Base-by-base conservation (phyloP, 2,329 filamentous ascomycete genomes). In the Drechslerella stenobrocha region DNA sequence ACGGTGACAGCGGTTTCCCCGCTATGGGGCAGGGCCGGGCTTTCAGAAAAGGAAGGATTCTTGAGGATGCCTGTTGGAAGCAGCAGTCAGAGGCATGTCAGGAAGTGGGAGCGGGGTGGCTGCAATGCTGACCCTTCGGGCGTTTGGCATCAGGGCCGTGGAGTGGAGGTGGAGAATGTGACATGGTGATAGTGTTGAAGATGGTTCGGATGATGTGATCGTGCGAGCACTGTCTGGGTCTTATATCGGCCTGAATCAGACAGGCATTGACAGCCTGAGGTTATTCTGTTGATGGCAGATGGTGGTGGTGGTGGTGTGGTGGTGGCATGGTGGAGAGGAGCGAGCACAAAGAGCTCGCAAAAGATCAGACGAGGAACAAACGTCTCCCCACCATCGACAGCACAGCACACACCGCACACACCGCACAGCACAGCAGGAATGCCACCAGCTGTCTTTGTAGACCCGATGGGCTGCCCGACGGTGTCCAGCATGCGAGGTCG, bases 61-160 rank as follows among this genome's bases (percentile, higher is more conserved):
- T 67, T 67, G 22, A 67, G 50, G 51, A 67, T 67, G 5, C 63
- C 63, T 67, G 34, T 5, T n/a, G 18, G 22, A 35, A n/a, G 18
- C 22, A 23, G 46, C 45, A 26, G 22, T 53, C 48, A 45, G 37
- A 40, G 32, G 18, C 15, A 22, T 34, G 52, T 20, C 18, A 52
- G 13, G 20, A 9, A 3, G 4, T 42, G 5, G n/a, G 8, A 18
- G 20, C 13, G 22, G 13, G 11, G 30, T 5, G 22, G 18, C 4
- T 32, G 44, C 35, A 56, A 26, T 32, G 15, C 28, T n/a, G 37
- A 67, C 63, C 55, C 52, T 67, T 67, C 15, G 63, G 63, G 26
- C 63, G 48, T 56, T 67, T 67, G 46, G 63, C 63, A 22, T 67
- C 63, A n/a, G 63, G 63, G 26, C 63, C 55, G 30, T 67, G 63